Evolutionary conservation across 352 stramenopile species (phyloP), one percentile per base, ranked within the genome.

Genomic region (Phytophthora pinifolia): DNA sequence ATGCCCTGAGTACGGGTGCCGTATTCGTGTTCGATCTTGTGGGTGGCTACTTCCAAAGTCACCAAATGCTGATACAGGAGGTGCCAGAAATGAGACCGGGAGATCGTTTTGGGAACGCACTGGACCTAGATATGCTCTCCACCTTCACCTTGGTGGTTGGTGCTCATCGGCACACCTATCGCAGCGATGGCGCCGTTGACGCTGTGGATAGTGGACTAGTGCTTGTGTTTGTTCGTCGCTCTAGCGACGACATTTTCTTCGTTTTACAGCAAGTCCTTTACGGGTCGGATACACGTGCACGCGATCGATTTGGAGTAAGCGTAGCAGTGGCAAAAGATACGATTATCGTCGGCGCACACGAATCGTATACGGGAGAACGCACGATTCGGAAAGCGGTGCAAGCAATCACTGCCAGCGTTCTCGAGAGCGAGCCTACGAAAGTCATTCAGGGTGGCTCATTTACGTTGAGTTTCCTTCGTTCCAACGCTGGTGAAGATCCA

Each of bases 321-420:
- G 76, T 95, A 14, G 67, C 77, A 0, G 54, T 94, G 1, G 82
- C 78, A 5, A 86, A 84, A 46, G 66, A 94, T 15, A 88, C 79
- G 0, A 54, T 94, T 14, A 44, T 94, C 25, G 69, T 94, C 12
- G 81, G 82, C 14, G 79, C 83, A 3, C 81, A 90, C 27, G 80
- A 89, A 50, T 14, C 61, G 14, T 90, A 83, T 38, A 59, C 70
- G 4, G 76, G 75, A 1, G 39, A 46, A 1, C 68, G 64, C 17
- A 92, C 84, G 7, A 91, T 88, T 45, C 76, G 84, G 25, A 94
- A 92, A 47, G 64, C 81, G 0, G 71, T 94, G 2, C 79, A 92
- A 51, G 70, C 70, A 12, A 66, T 94, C 46, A 81, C 62, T 18
- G 67, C 70, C 25, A 73, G 53, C 9, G 73, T 70, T 9, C n/a